Percentiles rank a stretch among this genome's conserved stretches.
phyloP scores from a whole-genome alignment of 148 eudicot species.

The Mesembryanthemum crystallinum region DNA sequence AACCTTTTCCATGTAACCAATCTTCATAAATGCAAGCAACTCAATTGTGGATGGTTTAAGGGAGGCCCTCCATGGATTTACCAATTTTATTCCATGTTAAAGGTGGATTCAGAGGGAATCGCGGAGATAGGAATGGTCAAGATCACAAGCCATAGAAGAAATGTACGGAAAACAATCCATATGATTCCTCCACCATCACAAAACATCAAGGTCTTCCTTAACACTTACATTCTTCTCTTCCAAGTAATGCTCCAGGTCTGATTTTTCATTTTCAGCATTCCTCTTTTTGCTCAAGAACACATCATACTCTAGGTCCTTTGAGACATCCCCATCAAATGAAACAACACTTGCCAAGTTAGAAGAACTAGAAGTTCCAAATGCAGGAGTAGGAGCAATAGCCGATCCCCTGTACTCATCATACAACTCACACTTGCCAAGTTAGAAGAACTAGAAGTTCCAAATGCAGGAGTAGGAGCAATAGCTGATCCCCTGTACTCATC shows the following conservation, averaged over 20 bases:
- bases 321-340: not conserved
- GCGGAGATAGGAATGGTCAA: not conserved
- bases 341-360: not conserved
- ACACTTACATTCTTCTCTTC: not conserved
- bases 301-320: not conserved
- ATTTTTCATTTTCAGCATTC: not conserved
- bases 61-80: not conserved
- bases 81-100: not conserved
- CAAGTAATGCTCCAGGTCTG: not conserved
- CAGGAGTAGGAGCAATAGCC: not conserved
- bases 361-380: not conserved
- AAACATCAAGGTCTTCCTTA: not conserved
- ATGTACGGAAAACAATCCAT: not conserved
- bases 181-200: not conserved
- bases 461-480: not conserved
- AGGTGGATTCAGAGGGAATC: not conserved
- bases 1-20: too few species aligned
- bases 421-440: too few species aligned
- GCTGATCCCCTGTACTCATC: not conserved
- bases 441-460: too few species aligned
- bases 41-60: too few species aligned
- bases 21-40: too few species aligned
- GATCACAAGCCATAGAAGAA: not conserved
- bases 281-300: not conserved
- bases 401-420: slow-evolving; percentile 1